phyloP scores from a whole-genome alignment of 2,329 filamentous ascomycete genomes.

The Fusarium haematococcum region DNA sequence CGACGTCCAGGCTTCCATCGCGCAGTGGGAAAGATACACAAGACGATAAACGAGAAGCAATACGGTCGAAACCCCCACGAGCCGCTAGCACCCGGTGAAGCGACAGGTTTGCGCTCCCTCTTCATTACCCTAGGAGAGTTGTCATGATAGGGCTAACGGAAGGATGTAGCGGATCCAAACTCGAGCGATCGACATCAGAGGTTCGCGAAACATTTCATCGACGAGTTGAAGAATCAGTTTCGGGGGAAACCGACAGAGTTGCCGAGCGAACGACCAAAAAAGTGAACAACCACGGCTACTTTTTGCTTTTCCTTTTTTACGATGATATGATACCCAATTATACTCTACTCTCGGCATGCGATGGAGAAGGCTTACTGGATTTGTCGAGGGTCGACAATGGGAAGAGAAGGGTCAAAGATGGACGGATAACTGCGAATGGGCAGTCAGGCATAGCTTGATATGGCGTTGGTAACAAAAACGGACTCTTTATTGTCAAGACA shows the following conservation, averaged over 20 bases:
- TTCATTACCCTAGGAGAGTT: background rate
- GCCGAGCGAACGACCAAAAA: conserved; percentile 44
- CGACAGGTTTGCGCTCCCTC: conserved; percentile 53
- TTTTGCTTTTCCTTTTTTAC: background rate
- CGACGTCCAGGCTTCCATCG: conserved; percentile 64
- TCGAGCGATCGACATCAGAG: conserved; percentile 32
- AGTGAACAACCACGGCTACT: conserved; percentile 15
- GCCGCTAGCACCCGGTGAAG: conserved; percentile 64
- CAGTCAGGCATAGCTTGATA: background rate
- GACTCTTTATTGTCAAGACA: background rate
- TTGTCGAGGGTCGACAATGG: background rate
- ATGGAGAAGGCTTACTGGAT: background rate
- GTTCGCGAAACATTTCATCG: conserved; percentile 62
- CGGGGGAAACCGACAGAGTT: conserved; percentile 58
- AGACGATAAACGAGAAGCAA: conserved; percentile 59
- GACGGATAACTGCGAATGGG: background rate
- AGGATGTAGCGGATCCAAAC: conserved; percentile 48
- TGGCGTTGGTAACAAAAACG: background rate
- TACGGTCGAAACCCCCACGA: conserved; percentile 64
- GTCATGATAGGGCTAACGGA: background rate
- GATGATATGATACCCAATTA: conserved; percentile 16
- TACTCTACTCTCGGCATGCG: conserved; percentile 10
- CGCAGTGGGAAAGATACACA: conserved; percentile 65
- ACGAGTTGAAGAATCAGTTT: conserved; percentile 64
- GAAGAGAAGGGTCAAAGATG: background rate